Conservation (phyloP, 192 early-diverging fungal genomes). For the Backusella circina region DNA sequence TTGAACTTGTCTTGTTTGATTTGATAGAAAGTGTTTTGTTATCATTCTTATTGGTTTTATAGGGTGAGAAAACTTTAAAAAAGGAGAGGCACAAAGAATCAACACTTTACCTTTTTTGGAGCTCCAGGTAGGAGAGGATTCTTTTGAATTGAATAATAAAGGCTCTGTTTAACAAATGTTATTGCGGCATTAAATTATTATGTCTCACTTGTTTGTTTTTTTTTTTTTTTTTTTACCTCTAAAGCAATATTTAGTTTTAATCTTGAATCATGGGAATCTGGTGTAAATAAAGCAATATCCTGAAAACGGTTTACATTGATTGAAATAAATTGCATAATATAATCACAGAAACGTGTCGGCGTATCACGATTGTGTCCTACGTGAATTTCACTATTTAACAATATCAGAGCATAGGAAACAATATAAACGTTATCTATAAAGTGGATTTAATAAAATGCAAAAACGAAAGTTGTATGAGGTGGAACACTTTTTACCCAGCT, state of each 20-base stretch:
- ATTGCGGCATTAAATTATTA: not conserved
- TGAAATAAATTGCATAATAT: not conserved
- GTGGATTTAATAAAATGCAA: not conserved
- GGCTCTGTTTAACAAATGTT: not conserved
- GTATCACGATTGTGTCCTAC: conserved; percentile 1
- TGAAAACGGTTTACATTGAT: not conserved
- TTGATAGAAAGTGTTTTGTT: not conserved
- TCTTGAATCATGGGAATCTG: not conserved
- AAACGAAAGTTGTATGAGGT: not conserved
- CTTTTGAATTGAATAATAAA: not conserved
- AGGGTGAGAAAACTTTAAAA: not conserved
- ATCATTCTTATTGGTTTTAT: not conserved
- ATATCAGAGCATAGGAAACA: not conserved
- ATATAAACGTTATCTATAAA: conserved; percentile 1
- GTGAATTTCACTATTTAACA: conserved; percentile 3
- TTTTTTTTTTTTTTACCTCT: not conserved
- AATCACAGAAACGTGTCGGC: not conserved
- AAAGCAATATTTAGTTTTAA: not conserved
- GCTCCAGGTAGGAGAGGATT: not conserved
- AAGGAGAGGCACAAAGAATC: not conserved
- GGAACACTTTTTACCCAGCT: not conserved
- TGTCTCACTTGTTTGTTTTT: not conserved
- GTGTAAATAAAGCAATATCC: not conserved
- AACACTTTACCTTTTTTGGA: conserved; percentile 1
- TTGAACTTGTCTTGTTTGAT: not conserved